Conservation (phyloP, 176 grass and related monocot species). For the Oryza glaberrima region DNA sequence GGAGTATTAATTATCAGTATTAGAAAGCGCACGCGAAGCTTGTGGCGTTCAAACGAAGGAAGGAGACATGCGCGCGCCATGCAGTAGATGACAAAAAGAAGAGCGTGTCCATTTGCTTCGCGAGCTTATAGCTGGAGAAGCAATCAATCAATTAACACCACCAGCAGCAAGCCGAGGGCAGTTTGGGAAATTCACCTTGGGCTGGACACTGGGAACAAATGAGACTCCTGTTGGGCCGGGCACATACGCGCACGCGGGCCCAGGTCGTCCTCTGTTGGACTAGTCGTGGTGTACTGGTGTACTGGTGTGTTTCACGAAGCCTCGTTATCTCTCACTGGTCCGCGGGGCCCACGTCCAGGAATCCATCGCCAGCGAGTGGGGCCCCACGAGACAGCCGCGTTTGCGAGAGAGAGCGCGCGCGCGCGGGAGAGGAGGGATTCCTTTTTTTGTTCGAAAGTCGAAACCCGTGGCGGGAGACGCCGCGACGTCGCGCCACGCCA, state of each 20-base stretch:
- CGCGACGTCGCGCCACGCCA: background rate
- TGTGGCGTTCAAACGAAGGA: background rate
- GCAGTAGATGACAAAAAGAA: background rate
- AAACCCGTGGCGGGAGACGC: background rate
- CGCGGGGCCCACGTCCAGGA: background rate
- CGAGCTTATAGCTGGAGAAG: background rate
- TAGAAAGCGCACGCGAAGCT: background rate
- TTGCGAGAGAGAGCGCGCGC: background rate
- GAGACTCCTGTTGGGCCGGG: too few relatives aligned
- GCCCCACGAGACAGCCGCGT: background rate
- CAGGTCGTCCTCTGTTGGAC: background rate
- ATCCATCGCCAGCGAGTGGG: background rate
- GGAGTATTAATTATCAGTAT: too few relatives aligned
- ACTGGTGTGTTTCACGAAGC: background rate
- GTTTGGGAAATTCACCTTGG: background rate
- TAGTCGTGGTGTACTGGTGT: too few relatives aligned
- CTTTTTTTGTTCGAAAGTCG: background rate
- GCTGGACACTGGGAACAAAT: too few relatives aligned
- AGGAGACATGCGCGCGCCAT: too few relatives aligned
- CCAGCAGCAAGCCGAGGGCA: background rate
- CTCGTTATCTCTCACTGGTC: background rate
- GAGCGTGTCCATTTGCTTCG: background rate
- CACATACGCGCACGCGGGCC: background rate
- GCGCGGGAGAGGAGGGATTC: background rate
- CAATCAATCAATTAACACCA: background rate